Evolutionary conservation across 2,329 filamentous ascomycete species (phyloP).

Genomic region (Fusarium sp.): DNA sequence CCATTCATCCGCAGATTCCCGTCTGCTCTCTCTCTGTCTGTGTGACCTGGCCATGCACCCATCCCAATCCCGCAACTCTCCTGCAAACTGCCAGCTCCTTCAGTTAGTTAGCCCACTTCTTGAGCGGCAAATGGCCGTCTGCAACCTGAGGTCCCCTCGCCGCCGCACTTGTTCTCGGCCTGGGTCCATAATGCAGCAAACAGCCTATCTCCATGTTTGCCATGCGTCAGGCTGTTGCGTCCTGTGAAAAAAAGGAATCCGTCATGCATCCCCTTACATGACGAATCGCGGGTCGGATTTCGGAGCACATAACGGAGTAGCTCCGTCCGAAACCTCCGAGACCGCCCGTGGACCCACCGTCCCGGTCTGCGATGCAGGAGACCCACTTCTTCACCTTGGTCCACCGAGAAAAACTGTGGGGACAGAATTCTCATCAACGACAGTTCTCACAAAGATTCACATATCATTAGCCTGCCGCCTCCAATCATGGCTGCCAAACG

Average conservation of each 20-base stretch:
- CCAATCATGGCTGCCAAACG: constrained; percentile 47
- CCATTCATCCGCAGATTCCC: background rate
- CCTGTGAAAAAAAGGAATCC: background rate
- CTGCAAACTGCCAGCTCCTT: constrained; percentile 6
- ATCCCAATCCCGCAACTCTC: constrained; percentile 13
- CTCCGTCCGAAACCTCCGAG: constrained; percentile 27
- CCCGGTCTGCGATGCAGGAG: constrained; percentile 1
- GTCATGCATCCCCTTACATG: background rate
- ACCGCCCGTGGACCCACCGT: background rate
- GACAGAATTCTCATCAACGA: constrained; percentile 35
- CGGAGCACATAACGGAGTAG: background rate
- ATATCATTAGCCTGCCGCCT: constrained; percentile 9
- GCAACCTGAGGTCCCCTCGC: background rate
- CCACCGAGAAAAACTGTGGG: constrained; percentile 26
- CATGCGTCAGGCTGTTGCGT: background rate
- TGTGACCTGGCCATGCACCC: constrained; percentile 37
- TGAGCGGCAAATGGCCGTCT: background rate
- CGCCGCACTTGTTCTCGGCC: background rate
- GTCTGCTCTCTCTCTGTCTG: constrained; percentile 10
- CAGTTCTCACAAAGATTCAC: constrained; percentile 29
- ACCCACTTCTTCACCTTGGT: constrained; percentile 25
- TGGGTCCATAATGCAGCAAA: background rate
- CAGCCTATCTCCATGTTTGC: background rate
- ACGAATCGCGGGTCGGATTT: constrained; percentile 11
- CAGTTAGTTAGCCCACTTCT: constrained; percentile 6